Base-by-base conservation (phyloP, 441 rosid species). In the Cnidoscolus chayamansa region DNA sequence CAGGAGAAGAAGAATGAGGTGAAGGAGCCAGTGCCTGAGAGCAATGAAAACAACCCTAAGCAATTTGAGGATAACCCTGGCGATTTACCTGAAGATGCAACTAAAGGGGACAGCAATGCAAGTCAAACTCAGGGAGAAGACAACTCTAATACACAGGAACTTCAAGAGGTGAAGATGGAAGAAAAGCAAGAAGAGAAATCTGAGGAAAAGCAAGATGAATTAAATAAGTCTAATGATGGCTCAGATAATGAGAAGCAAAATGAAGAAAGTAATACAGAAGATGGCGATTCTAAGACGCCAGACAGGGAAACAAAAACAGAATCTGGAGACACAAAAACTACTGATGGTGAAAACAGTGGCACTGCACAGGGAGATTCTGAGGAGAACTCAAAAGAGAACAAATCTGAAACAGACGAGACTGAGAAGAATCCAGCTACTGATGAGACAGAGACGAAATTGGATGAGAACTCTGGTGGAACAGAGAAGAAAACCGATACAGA, bases 41-140 rank as follows among this genome's bases (percentile, higher is more conserved):
- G 77, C 73, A 83, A 60, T 19, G 93, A 83, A 43, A 78, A 76
- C 31, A 85, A 48, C 51, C 51, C 68, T n/a, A 73, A 54, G 67
- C 87, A 82, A 72, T 77, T 77, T 78, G 93, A 87, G 74, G 88
- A 86, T 71, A 81, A 65, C 53, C 76, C 81, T 0, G 90, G 84
- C 37, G 94, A 87, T 74, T 83, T 86, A 17, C 81, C 91, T 0
- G 87, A 80, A 19, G 91, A 85, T 78, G 89, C 82, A 5, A 84
- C 84, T 0, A 86, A 85, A 77, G 90, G 86, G 68, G 91, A 82
- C 63, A 72, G 63, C 68, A 79, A 64, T 65, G 71, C 68, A 32
- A 78, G 49, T 63, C 60, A 68, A 32, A 71, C 76, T 58, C 74
- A 72, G 71, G 70, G 10, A 3, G 79, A 75, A 45, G 80, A 71